Evolutionary conservation across 1,139 yeast species (phyloP).

Genomic region (Magnusiomyces clavatus): DNA sequence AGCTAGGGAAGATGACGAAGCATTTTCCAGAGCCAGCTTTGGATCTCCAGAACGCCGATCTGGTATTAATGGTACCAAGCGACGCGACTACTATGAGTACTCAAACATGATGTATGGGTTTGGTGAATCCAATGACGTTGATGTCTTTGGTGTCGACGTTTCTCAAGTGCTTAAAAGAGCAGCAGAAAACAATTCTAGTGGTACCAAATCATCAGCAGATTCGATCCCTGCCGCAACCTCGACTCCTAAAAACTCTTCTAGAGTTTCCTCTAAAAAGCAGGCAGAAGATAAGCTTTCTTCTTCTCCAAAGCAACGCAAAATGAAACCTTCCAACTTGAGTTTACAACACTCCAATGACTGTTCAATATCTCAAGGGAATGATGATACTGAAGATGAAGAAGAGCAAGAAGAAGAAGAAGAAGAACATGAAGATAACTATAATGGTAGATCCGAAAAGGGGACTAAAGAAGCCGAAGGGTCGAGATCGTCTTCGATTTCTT

Average conservation of each 20-base stretch:
- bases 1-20: conserved; percentile 47
- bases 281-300: no score
- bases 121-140: conserved; percentile 27
- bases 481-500: no score
- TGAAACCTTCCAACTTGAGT: background rate
- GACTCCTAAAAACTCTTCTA: no score
- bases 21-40: conserved; percentile 37
- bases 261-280: no score
- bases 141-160: conserved; percentile 50
- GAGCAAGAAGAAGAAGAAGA: background rate
- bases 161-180: conserved; percentile 51
- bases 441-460: no score
- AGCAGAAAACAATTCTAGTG: conserved; percentile 27
- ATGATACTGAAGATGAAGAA: conserved; percentile 12
- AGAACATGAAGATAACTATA: no score
- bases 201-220: no score
- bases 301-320: background rate
- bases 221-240: no score
- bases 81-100: conserved; percentile 27
- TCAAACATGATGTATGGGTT: conserved; percentile 20
- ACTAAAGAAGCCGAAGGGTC: no score
- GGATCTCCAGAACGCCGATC: conserved; percentile 35
- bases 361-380: conserved; percentile 9
- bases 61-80: conserved; percentile 12
- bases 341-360: background rate